Evolutionary conservation across 306 rosid genomes (phyloP), one percentile per base, ranked within the genome.

Genomic region (Rosa rugosa): DNA sequence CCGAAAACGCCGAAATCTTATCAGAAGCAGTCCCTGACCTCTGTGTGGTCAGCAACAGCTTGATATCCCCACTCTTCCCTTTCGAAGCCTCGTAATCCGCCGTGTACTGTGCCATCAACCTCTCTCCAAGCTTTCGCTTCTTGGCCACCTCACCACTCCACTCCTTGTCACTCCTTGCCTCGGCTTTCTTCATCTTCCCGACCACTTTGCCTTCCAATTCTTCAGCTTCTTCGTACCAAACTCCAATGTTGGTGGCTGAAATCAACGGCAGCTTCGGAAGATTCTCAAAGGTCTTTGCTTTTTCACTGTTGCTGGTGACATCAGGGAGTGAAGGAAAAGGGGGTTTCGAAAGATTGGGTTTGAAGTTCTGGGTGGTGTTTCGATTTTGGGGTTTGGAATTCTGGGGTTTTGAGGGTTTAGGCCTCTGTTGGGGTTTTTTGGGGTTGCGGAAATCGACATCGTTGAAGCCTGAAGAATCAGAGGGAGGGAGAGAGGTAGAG

Each of bases 11-110:
- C 4, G 98, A 95, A 4, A 95, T 95, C 85, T 95, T 95, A 66
- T 95, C 98, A 36, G 89, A 91, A 0, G 97, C 97, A 83, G 99
- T 95, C 59, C 99, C 99, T 0, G 98, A 95, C 87, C 97, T 91
- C 85, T 92, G 98, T 1, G 97, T 95, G 8, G 92, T 82, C 63
- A 87, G 65, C 91, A 95, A 75, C 94, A 95, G 92, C 86, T 86
- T 92, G 44, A 95, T 93, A 77, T 95, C 99, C 75, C 99, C 88
- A 77, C 92, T 92, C 38, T 86, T 81, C 14, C 99, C 98, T 45
- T 97, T 93, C 0, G 97, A 84, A 0, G 91, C 76, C 78, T 90
- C 99, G 54, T 95, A 95, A 71, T 91, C 99, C 45, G 79, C 82
- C 11, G 84, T 87, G 75, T 74, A 95, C 76, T 93, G 99, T 20